Conservation (phyloP, 176 grass and related monocot genomes). For the Paspalum vaginatum region DNA sequence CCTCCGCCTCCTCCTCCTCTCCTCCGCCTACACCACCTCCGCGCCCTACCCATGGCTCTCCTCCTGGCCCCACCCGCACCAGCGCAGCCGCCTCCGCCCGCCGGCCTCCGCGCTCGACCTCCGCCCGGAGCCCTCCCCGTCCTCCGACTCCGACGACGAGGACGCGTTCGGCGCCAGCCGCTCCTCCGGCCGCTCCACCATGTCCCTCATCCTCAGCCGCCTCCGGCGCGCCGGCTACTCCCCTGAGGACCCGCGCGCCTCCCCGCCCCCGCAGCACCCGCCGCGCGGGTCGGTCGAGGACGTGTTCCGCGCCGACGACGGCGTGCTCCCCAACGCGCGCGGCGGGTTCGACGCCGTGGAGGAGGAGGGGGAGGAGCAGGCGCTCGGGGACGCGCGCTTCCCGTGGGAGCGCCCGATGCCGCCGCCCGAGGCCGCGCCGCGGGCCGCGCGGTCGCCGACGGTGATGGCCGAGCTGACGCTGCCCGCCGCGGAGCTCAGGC, state of each 20-base stretch:
- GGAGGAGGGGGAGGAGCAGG: neutral
- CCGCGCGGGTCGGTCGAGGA: slow-evolving; percentile 81
- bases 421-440: slow-evolving; percentile 40
- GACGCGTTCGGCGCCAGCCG: slow-evolving; percentile 64
- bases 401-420: slow-evolving; percentile 76
- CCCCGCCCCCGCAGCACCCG: slow-evolving; percentile 25
- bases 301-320: slow-evolving; percentile 77
- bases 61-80: slow-evolving; percentile 39
- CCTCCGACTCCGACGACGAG: slow-evolving; percentile 69
- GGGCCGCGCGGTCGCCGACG: slow-evolving; percentile 55
- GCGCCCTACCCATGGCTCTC: slow-evolving; percentile 58
- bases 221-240: slow-evolving; percentile 75
- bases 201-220: slow-evolving; percentile 78
- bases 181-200: slow-evolving; percentile 66
- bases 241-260: slow-evolving; percentile 38
- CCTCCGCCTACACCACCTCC: slow-evolving; percentile 39
- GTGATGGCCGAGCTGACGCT: slow-evolving; percentile 89
- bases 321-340: slow-evolving; percentile 69
- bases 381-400: slow-evolving; percentile 68
- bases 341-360: slow-evolving; percentile 49
- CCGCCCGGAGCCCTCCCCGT: slow-evolving; percentile 61
- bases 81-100: slow-evolving; percentile 18
- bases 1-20: slow-evolving; percentile 47
- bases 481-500: slow-evolving; percentile 71
- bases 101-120: slow-evolving; percentile 59